Conservation (phyloP, 306 rosid genomes). For the Citrullus colocynthis region DNA sequence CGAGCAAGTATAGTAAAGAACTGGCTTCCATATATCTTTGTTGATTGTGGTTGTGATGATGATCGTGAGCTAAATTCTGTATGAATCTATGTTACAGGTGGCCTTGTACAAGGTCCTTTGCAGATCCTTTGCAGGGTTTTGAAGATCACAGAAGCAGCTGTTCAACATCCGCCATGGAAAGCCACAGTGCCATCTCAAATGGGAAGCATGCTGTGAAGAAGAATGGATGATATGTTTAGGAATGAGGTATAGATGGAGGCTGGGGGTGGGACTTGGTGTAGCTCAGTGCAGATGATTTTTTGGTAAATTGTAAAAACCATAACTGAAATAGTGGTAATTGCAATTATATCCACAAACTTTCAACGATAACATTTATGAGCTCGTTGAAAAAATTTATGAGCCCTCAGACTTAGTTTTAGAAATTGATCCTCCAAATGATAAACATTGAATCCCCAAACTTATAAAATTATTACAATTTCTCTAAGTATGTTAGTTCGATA, state of each 20-base stretch:
- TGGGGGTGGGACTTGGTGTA: background rate
- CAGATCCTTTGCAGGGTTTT: conserved; percentile 33
- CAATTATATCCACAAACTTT: no score
- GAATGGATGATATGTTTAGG: conserved; percentile 10
- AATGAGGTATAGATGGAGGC: background rate
- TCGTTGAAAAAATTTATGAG: no score
- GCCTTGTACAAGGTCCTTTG: conserved; percentile 39
- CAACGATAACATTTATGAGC: no score
- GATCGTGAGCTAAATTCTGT: background rate
- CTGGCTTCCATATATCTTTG: background rate
- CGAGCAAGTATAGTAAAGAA: conserved; percentile 29
- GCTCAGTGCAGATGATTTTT: background rate
- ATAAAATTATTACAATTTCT: no score
- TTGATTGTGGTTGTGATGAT: background rate
- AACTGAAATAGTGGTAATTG: no score
- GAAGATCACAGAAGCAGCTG: conserved; percentile 26
- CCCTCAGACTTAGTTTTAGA: no score
- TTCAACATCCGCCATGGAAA: conserved; percentile 11
- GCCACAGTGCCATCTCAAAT: conserved; percentile 15
- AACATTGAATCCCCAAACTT: no score
- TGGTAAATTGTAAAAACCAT: background rate
- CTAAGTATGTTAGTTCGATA: no score
- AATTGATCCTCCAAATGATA: no score
- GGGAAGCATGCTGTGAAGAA: conserved; percentile 28
- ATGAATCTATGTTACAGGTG: conserved; percentile 16